Base-by-base conservation (phyloP, 2,329 filamentous ascomycete species). In the Hypomyces rosellus region DNA sequence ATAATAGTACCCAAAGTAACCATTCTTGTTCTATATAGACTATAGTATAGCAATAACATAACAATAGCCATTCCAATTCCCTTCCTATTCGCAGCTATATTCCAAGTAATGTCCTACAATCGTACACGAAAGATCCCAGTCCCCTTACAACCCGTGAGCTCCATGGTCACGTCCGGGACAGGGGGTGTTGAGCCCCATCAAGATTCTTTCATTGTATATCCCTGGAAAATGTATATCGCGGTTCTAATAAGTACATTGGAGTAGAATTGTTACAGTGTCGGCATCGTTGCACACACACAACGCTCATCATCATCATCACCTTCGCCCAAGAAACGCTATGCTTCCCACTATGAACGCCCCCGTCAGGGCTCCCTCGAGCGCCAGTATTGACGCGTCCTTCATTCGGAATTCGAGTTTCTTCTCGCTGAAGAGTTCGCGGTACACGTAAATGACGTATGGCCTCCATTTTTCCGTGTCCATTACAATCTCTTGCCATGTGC, bases 351-450 rank as follows among this genome's bases (percentile, higher is more conserved):
- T 57, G 0, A 76, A 74, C 11, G 82, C 85, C n/a, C 87, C 86
- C 0, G 81, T 77, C 25, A 80, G 74, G 7, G 79, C 82, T 49
- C 85, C 80, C 66, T 90, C 81, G 34, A 89, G 68, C 45, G 80
- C 84, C 57, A 88, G 71, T n/a, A 85, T 67, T 2, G 86, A 88
- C 33, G 86, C 70, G 59, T 91, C 86, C 47, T 80, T 77, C 73
- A 88, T 87, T 40, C 79, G 78, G 54, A 89, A 61, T 45, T 77
- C 72, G 60, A 89, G 71, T 54, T 69, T 70, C 57, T 82, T 74
- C 50, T 89, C 82, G 66, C 85, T 88, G 67, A 77, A 80, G 14
- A 89, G 65, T 55, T 89, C 84, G 38, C 69, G 61, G 5, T 78
- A 58, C 3, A 70, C 71, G 16, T 41, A 41, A 13, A 41, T 14